Conservation (phyloP, 2,329 filamentous ascomycete genomes). For the Aspergillus pseudoglaucus region DNA sequence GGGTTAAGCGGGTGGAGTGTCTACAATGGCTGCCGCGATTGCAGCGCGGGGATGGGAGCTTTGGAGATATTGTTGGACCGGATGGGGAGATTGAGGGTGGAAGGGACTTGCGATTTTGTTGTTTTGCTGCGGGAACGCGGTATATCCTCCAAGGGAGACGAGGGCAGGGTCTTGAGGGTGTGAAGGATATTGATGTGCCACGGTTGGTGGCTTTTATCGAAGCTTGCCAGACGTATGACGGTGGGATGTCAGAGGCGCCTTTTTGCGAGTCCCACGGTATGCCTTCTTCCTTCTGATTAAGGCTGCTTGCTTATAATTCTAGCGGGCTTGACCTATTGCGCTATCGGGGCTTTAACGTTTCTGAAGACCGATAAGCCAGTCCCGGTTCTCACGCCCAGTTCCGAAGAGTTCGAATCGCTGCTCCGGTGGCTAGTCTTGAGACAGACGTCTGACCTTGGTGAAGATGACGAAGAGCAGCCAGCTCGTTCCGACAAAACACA, state of each 20-base stretch:
- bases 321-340: conserved; percentile 91
- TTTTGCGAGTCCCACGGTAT: conserved; percentile 77
- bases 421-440: conserved; percentile 56
- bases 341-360: conserved; percentile 68
- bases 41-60: conserved; percentile 81
- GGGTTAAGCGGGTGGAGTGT: conserved; percentile 62
- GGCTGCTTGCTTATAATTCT: not conserved
- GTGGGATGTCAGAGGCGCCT: conserved; percentile 71
- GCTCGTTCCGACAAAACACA: conserved; percentile 5
- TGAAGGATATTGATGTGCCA: conserved; percentile 69
- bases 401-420: conserved; percentile 28
- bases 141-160: conserved; percentile 68
- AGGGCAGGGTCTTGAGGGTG: conserved; percentile 48
- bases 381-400: conserved; percentile 21
- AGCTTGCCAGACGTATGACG: conserved; percentile 70
- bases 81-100: conserved; percentile 63
- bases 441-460: conserved; percentile 55
- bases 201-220: conserved; percentile 65
- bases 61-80: conserved; percentile 71
- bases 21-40: conserved; percentile 67
- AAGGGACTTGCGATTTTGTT: conserved; percentile 80
- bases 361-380: conserved; percentile 46
- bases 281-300: conserved; percentile 16
- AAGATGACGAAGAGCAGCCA: conserved; percentile 33
- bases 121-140: conserved; percentile 71